A percentile compares a stretch with the other conserved stretches of the same genome.
Evolutionary conservation across 441 rosid genomes (phyloP).

Genomic region (Pelargonium exstipulatum): DNA sequence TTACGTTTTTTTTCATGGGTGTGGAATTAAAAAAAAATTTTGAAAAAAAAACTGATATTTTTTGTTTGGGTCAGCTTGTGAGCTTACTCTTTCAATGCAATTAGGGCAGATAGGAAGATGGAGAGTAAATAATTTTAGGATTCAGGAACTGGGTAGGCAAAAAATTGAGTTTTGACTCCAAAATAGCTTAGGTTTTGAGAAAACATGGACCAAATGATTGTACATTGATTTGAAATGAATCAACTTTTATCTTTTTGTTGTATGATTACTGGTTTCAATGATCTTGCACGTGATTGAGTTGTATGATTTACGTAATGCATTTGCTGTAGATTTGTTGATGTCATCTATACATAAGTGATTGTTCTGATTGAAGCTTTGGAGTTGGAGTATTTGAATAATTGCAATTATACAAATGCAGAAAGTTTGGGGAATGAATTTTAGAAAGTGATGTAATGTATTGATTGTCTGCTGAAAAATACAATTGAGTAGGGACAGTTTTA

Average conservation of each 20-base stretch:
- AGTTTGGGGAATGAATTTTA: neutral
- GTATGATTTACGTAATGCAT: neutral
- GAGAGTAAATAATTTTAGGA: no score
- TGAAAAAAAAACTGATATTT: no score
- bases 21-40: neutral
- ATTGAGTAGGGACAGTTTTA: neutral
- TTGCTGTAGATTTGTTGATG: no score
- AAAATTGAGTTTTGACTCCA: neutral
- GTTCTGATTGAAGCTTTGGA: neutral
- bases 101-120: no score
- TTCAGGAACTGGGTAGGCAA: conserved; percentile 2
- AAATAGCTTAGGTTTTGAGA: conserved; percentile 2
- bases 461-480: neutral
- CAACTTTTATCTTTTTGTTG: neutral
- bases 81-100: neutral
- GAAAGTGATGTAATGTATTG: conserved; percentile 3
- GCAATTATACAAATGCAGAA: no score
- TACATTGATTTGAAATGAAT: neutral
- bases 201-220: neutral
- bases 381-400: neutral
- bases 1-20: neutral
- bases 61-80: neutral
- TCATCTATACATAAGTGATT: neutral
- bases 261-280: neutral
- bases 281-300: neutral